Base-by-base conservation (phyloP, 495 filamentous ascomycete species). In the Venustampulla echinocandica region DNA sequence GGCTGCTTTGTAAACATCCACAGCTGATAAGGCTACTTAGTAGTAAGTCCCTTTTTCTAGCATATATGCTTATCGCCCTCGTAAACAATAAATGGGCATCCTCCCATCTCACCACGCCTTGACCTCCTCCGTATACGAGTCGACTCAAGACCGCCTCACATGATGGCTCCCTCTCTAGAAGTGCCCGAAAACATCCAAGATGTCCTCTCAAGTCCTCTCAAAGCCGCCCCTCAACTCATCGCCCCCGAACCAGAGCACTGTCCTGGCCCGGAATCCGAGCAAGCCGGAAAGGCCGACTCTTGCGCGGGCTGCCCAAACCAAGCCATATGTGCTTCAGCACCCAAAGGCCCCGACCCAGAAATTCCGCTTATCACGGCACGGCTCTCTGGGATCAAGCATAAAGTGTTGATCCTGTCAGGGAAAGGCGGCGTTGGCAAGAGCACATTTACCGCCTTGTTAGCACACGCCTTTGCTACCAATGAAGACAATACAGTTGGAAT, bases 371-470 rank as follows among this genome's bases (percentile, higher is more conserved):
- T 98, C 55, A 81, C 87, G 17, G 74, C 81, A 35, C 88, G 89
- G 1, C 80, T 98, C 10, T 73, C 86, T 7, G 74, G 75, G 44
- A 80, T 98, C 46, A 73, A 75, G 40, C 90, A 96, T 70, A 97
- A 97, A 65, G 81, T 97, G 50, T 74, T 98, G 21, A 76, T 97
- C 9, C 73, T 97, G 9, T 88, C 83, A 34, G 92, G 92, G 56
- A 98, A 98, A 71, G 92, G 92, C 52, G 92, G 92, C 49, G 92
- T 98, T 2, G 92, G 92, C 11, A 98, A 98, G 62, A 87, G 81
- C 32, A 96, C 93, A 0, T 92, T 97, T 57, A 86, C 85, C 1
- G 79, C 79, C 0, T 78, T 96, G 47, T 79, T 98, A 0, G 83
- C 87, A 10, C 84, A 92, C 56, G 89, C 81, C 0, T 90, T 97